Evolutionary conservation across 305 asterid genomes (phyloP).

Genomic region (Fraxinus platypoda): DNA sequence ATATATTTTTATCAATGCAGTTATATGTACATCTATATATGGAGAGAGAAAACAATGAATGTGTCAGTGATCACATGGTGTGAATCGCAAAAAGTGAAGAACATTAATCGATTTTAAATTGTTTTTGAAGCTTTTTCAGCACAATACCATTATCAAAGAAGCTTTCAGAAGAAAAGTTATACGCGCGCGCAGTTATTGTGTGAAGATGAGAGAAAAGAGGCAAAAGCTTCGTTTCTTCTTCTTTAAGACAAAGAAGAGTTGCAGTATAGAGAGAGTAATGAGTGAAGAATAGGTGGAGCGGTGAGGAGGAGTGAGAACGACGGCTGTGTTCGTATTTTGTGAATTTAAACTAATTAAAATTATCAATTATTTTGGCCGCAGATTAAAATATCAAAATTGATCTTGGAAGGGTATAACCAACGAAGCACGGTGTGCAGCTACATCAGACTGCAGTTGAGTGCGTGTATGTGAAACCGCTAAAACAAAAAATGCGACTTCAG

Average conservation of each 20-base stretch:
- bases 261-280: slow-evolving; percentile 30
- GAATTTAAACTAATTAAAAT: slow-evolving; percentile 42
- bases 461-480: not conserved
- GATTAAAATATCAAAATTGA: not conserved
- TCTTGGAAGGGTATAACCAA: slow-evolving; percentile 4
- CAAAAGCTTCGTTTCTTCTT: slow-evolving; percentile 44
- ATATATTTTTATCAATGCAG: not conserved
- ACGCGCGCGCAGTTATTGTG: slow-evolving; percentile 14
- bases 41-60: slow-evolving; percentile 30
- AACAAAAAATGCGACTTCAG: not conserved
- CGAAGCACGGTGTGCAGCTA: slow-evolving; percentile 12
- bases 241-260: slow-evolving; percentile 55
- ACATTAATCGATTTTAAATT: slow-evolving; percentile 38
- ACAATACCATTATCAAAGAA: slow-evolving; percentile 40
- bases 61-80: slow-evolving; percentile 88
- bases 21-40: slow-evolving; percentile 18
- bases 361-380: slow-evolving; percentile 22
- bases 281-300: slow-evolving; percentile 30
- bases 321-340: slow-evolving; percentile 26
- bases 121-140: slow-evolving; percentile 40
- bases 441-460: not conserved
- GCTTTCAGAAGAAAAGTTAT: slow-evolving; percentile 30
- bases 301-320: slow-evolving; percentile 43
- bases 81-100: slow-evolving; percentile 48
- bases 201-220: slow-evolving; percentile 19